These are phyloP conservation scores for Fusarium sulawesiense DNA, from an alignment of 2,329 filamentous ascomycete species.

Conservation along the genomic window DNA sequence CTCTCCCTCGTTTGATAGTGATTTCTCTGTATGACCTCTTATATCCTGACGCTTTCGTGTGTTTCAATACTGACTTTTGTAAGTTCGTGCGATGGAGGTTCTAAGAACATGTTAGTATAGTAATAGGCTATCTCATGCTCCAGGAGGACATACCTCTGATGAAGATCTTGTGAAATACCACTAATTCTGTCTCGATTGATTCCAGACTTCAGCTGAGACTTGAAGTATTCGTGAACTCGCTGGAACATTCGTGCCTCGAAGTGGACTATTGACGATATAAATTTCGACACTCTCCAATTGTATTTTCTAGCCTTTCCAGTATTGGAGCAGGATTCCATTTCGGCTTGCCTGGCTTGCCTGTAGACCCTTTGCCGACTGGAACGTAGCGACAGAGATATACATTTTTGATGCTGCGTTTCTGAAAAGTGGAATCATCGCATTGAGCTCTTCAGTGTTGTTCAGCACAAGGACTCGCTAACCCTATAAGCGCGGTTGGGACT, in stretches of 20 bases:
- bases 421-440: too few species aligned
- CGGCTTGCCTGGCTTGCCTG: too few species aligned
- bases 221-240: accelerated
- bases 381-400: too few species aligned
- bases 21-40: too few species aligned
- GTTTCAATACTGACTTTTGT: neutral
- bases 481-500: too few species aligned
- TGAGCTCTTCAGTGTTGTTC: too few species aligned
- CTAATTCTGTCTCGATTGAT: neutral
- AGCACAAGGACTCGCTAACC: too few species aligned
- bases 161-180: neutral
- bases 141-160: neutral
- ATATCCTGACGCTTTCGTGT: accelerated
- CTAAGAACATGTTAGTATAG: neutral
- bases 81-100: too few species aligned
- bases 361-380: accelerated
- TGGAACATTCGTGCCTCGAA: neutral
- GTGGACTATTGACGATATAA: too few species aligned
- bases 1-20: too few species aligned
- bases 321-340: neutral
- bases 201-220: neutral
- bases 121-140: neutral
- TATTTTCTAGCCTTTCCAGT: neutral
- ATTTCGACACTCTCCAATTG: neutral
- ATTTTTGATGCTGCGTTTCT: accelerated